Conservation (phyloP, 2,329 filamentous ascomycete genomes). For the Phaeophleospora eucalypticola region DNA sequence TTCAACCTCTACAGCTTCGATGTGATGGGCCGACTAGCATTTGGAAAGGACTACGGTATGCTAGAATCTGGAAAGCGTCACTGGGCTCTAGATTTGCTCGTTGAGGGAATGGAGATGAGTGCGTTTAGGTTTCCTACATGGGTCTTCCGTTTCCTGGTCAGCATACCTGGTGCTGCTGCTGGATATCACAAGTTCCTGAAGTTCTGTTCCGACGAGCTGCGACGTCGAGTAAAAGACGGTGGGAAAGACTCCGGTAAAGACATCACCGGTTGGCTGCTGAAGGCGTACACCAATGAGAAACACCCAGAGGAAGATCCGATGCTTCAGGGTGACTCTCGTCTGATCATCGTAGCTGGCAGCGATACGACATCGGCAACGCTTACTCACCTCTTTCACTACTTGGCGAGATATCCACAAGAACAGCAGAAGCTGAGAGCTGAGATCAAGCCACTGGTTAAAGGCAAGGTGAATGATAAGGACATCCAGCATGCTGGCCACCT, state of each 20-base stretch:
- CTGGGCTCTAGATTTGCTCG: conserved; percentile 37
- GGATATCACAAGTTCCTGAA: conserved; percentile 35
- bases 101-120: conserved; percentile 29
- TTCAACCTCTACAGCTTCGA: conserved; percentile 44
- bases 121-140: conserved; percentile 29
- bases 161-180: conserved; percentile 32
- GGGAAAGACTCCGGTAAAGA: conserved; percentile 17
- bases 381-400: conserved; percentile 40
- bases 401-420: conserved; percentile 29
- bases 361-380: conserved; percentile 43
- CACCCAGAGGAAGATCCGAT: conserved; percentile 25
- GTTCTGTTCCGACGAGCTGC: conserved; percentile 34
- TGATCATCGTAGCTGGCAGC: conserved; percentile 37
- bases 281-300: conserved; percentile 23
- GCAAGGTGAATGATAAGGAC: conserved; percentile 19
- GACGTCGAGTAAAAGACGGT: conserved; percentile 29
- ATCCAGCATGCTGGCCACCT: conserved; percentile 30
- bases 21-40: conserved; percentile 44
- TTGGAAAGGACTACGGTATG: conserved; percentile 41
- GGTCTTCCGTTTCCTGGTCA: conserved; percentile 31
- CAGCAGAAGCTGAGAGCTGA: conserved; percentile 34
- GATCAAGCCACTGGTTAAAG: conserved; percentile 23
- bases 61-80: conserved; percentile 33
- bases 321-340: conserved; percentile 23
- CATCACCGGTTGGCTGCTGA: conserved; percentile 31